These are phyloP conservation scores for Dissophora ornata DNA, from an alignment of 192 early-diverging fungal species.

Conservation along the genomic window DNA sequence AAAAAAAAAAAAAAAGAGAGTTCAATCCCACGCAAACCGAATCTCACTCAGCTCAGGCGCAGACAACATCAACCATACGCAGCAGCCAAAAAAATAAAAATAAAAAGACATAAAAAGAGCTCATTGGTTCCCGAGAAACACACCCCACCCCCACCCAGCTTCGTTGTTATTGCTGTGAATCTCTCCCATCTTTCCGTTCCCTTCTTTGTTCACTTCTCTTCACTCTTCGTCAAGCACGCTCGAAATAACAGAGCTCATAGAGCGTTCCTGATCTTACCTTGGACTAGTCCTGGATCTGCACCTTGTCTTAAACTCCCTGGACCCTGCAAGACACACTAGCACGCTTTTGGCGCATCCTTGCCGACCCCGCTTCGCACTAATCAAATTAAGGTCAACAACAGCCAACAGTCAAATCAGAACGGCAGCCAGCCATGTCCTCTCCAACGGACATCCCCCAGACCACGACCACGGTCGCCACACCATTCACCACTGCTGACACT, in stretches of 20 bases:
- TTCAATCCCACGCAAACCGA: too few relatives aligned
- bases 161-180: not conserved
- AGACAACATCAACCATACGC: too few relatives aligned
- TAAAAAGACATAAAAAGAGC: not conserved
- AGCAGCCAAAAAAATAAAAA: not conserved
- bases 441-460: constrained; percentile 18
- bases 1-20: not conserved
- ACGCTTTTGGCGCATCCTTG: not conserved
- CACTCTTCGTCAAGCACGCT: not conserved
- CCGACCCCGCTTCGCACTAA: constrained; percentile 6
- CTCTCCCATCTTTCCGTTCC: not conserved
- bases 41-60: too few relatives aligned
- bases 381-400: too few relatives aligned
- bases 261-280: too few relatives aligned
- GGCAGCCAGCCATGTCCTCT: constrained; percentile 1
- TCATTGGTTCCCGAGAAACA: constrained; percentile 7
- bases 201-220: not conserved
- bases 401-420: too few relatives aligned
- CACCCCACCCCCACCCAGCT: not conserved
- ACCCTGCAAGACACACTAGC: constrained; percentile 12
- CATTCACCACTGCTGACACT: not conserved
- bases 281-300: not conserved
- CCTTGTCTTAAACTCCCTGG: not conserved
- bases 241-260: not conserved
- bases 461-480: constrained; percentile 31